Evolutionary conservation across 495 filamentous ascomycete genomes (phyloP).

Genomic region (Aspergillus ostianus): DNA sequence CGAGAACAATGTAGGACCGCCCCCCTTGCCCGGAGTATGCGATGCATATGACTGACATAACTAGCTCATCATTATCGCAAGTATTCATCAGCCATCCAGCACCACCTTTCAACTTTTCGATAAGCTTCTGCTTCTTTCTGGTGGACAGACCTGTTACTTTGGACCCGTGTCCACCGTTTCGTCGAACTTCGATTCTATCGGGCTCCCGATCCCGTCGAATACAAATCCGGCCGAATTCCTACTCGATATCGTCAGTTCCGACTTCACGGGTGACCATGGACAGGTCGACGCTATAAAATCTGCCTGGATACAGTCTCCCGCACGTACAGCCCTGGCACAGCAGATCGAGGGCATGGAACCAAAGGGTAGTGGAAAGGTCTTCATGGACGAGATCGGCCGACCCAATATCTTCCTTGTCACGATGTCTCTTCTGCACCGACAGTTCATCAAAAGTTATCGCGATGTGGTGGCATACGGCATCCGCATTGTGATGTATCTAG

Average conservation of each 20-base stretch:
- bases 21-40: neutral
- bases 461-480: slow-evolving; percentile 83
- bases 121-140: slow-evolving; percentile 70
- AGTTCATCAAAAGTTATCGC: slow-evolving; percentile 76
- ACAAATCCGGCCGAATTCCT: slow-evolving; percentile 78
- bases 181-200: slow-evolving; percentile 57
- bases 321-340: slow-evolving; percentile 17
- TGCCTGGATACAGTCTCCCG: slow-evolving; percentile 29
- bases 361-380: slow-evolving; percentile 14
- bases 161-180: slow-evolving; percentile 54
- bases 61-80: slow-evolving; percentile 68
- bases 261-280: slow-evolving; percentile 52
- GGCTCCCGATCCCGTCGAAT: slow-evolving; percentile 58
- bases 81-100: slow-evolving; percentile 80
- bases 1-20: slow-evolving; percentile 56
- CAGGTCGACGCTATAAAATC: slow-evolving; percentile 30
- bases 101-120: slow-evolving; percentile 76
- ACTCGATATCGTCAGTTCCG: slow-evolving; percentile 71
- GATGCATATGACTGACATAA: neutral
- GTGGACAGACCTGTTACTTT: slow-evolving; percentile 66
- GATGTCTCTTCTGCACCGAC: slow-evolving; percentile 62
- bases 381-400: slow-evolving; percentile 24
- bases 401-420: slow-evolving; percentile 33
- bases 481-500: slow-evolving; percentile 77
- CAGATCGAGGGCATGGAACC: slow-evolving; percentile 9